These are phyloP conservation scores for Coemansia sp. DNA, from an alignment of 192 early-diverging fungal species.

Conservation along the genomic window DNA sequence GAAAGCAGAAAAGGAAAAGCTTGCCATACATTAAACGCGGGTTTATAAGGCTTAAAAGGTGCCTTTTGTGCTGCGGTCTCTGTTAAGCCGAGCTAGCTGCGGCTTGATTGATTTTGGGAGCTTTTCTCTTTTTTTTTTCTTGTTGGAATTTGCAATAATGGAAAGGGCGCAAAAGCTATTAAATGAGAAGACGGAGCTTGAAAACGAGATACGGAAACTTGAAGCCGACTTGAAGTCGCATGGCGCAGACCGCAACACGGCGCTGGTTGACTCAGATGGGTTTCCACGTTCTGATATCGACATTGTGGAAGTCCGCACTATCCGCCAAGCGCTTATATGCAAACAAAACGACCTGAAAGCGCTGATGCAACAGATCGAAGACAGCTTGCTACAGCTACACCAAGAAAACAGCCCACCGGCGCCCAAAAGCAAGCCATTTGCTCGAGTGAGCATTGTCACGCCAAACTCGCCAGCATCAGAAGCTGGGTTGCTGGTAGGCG, in stretches of 20 bases:
- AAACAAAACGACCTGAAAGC: slow-evolving; percentile 59
- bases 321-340: slow-evolving; percentile 53
- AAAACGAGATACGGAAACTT: slow-evolving; percentile 33
- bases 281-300: slow-evolving; percentile 73
- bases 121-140: too few relatives aligned
- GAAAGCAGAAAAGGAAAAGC: too few relatives aligned
- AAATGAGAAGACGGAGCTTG: slow-evolving; percentile 29
- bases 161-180: slow-evolving; percentile 30
- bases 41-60: too few relatives aligned
- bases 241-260: slow-evolving; percentile 51
- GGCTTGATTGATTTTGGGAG: too few relatives aligned
- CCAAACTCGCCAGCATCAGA: slow-evolving; percentile 37
- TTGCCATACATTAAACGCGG: not conserved
- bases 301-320: slow-evolving; percentile 57
- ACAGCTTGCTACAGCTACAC: slow-evolving; percentile 53
- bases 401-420: not conserved
- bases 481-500: slow-evolving; percentile 36
- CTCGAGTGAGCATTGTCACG: slow-evolving; percentile 36
- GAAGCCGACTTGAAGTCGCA: slow-evolving; percentile 32
- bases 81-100: too few relatives aligned
- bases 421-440: slow-evolving; percentile 29
- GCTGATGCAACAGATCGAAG: slow-evolving; percentile 58
- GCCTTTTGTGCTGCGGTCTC: too few relatives aligned
- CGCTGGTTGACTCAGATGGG: slow-evolving; percentile 59
- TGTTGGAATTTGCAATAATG: slow-evolving; percentile 13